These are phyloP conservation scores for Avena atlantica DNA, from an alignment of 176 grass and related monocot genomes.

Conservation along the genomic window DNA sequence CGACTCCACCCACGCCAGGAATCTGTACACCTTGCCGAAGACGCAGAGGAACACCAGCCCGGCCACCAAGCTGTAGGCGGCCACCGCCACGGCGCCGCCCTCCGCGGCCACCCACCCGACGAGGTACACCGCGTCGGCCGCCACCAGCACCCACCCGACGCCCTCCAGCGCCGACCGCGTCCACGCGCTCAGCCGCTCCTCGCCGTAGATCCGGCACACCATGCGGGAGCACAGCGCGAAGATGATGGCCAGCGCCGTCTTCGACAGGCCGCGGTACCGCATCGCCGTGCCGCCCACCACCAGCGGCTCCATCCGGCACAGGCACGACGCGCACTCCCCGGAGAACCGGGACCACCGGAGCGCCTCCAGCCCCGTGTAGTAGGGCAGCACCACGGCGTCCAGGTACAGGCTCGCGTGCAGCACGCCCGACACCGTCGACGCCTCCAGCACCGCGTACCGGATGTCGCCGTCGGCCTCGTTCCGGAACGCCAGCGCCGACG, in stretches of 20 bases:
- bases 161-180: slow-evolving; percentile 68
- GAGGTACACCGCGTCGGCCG: slow-evolving; percentile 69
- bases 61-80: slow-evolving; percentile 58
- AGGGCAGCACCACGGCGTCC: slow-evolving; percentile 83
- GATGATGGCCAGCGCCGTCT: slow-evolving; percentile 80
- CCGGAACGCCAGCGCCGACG: slow-evolving; percentile 89
- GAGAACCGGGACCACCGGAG: slow-evolving; percentile 75
- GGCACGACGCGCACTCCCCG: slow-evolving; percentile 84
- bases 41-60: slow-evolving; percentile 67
- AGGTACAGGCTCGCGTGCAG: slow-evolving; percentile 88
- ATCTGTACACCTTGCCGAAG: slow-evolving; percentile 85
- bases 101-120: slow-evolving; percentile 55
- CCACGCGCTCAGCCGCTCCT: slow-evolving; percentile 64
- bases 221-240: slow-evolving; percentile 86
- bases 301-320: slow-evolving; percentile 79
- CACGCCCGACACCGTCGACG: slow-evolving; percentile 90
- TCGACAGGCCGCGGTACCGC: slow-evolving; percentile 79
- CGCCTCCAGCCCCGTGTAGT: slow-evolving; percentile 96
- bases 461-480: slow-evolving; percentile 82
- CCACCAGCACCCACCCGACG: slow-evolving; percentile 74
- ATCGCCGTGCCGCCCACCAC: slow-evolving; percentile 63
- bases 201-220: slow-evolving; percentile 90
- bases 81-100: slow-evolving; percentile 49
- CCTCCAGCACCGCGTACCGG: slow-evolving; percentile 91
- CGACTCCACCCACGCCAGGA: slow-evolving; percentile 76